These are phyloP conservation scores for Coemansia brasiliensis DNA, from an alignment of 192 early-diverging fungal genomes.

Conservation along the genomic window DNA sequence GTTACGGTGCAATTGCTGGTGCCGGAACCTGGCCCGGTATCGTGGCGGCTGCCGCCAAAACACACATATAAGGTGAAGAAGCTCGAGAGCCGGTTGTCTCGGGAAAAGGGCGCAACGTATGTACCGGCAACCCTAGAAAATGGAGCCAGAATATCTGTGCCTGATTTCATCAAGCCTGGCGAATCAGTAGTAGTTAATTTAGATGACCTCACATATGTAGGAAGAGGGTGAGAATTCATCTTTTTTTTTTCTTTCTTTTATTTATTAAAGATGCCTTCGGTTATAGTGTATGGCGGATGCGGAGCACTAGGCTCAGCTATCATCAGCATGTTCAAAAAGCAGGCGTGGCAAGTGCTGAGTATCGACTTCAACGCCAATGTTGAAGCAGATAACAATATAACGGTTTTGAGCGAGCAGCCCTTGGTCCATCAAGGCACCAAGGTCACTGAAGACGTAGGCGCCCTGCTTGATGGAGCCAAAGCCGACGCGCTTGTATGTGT, in stretches of 20 bases:
- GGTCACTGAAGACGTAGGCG: constrained; percentile 50
- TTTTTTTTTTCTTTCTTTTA: not conserved
- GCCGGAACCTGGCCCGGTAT: constrained; percentile 58
- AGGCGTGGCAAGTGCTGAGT: constrained; percentile 74
- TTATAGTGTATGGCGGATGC: constrained; percentile 87
- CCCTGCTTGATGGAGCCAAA: constrained; percentile 47
- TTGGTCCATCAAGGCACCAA: constrained; percentile 65
- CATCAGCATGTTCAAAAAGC: constrained; percentile 69
- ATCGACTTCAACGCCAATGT: constrained; percentile 74
- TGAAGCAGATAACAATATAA: constrained; percentile 72
- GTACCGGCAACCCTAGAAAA: constrained; percentile 67
- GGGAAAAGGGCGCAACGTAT: constrained; percentile 70
- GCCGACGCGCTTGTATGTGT: constrained; percentile 86
- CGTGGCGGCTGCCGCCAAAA: constrained; percentile 62
- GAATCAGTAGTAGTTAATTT: constrained; percentile 76
- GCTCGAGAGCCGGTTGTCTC: constrained; percentile 52
- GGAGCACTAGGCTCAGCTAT: constrained; percentile 84
- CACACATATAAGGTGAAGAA: constrained; percentile 61
- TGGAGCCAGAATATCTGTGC: constrained; percentile 69
- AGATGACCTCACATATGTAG: constrained; percentile 62
- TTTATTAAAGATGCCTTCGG: constrained; percentile 51
- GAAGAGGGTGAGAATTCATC: constrained; percentile 42
- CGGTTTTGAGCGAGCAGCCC: constrained; percentile 50
- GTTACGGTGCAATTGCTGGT: constrained; percentile 62
- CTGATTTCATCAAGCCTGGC: constrained; percentile 78